Base-by-base conservation (phyloP, 2,329 filamentous ascomycete species). In the Trichophyton mentagrophytes region DNA sequence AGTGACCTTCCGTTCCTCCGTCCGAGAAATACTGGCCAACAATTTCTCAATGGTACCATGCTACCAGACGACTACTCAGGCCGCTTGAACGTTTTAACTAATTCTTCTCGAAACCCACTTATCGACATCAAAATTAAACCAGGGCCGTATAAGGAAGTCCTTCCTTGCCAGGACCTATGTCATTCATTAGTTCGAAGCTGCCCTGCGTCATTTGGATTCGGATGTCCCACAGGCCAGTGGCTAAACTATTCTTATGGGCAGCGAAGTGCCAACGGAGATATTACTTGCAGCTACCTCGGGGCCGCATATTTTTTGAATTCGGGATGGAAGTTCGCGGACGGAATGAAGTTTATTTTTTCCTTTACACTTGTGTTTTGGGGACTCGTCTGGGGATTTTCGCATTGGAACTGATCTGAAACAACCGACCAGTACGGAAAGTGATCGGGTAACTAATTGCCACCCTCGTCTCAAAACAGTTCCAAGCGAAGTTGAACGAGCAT, bases 121-220 rank as follows among this genome's bases (percentile, higher is more conserved):
- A 93, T 97, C 66, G 90, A 96, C 68, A 67, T 77, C 1, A 66
- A 76, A 0, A 84, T 97, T 62, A 74, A 80, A 64, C 91, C 93
- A 0, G 93, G 93, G 0, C 93, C 93, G 0, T 97, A 99, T 75
- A 95, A 91, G 70, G 93, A 99, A 76, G 78, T 97, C 20, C 77
- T 96, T 7, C 93, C 93, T 0, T 97, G 92, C 69, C 83, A 88
- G 63, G 87, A 95, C 65, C 76, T 96, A 58, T 99, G 93, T 76
- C 93, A 90, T 70, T 83, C 86, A 60, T 79, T 99, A 1, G 88
- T 95, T 9, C 85, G 87, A 73, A 89, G 83, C 69, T 99, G 93
- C 73, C 92, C 93, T 0, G 81, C 90, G 0, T 74, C 79, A 0
- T 76, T 99, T 66, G 78, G 80, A 0, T 96, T 99, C 67, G 75